phyloP scores from a whole-genome alignment of 352 stramenopile genomes.

The Elongisporangium anandrum region DNA sequence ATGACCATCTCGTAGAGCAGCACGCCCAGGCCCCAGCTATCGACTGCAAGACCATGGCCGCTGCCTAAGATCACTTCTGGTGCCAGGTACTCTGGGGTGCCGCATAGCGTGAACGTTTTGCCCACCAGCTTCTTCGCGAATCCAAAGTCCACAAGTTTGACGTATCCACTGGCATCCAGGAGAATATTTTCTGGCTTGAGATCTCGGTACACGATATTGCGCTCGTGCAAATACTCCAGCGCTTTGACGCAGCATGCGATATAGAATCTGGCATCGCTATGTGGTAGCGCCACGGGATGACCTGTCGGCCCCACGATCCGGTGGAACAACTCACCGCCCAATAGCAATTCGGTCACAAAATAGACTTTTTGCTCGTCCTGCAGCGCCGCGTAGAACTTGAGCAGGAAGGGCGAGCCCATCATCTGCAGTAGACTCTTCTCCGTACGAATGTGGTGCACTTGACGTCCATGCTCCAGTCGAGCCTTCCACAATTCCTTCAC shows the following conservation, averaged over 20 bases:
- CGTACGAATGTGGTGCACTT: slow-evolving; percentile 86
- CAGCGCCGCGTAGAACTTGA: slow-evolving; percentile 58
- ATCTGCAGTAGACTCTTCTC: slow-evolving; percentile 60
- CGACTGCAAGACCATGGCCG: slow-evolving; percentile 36
- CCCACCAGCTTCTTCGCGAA: slow-evolving; percentile 48
- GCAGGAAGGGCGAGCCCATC: slow-evolving; percentile 39
- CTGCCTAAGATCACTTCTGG: slow-evolving; percentile 36
- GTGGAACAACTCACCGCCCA: slow-evolving; percentile 64
- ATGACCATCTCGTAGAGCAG: slow-evolving; percentile 55
- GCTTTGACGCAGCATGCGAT: slow-evolving; percentile 60
- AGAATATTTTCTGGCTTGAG: slow-evolving; percentile 91
- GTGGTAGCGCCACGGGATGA: slow-evolving; percentile 43
- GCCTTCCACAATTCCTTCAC: slow-evolving; percentile 72
- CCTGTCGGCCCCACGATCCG: slow-evolving; percentile 14
- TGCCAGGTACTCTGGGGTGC: slow-evolving; percentile 68
- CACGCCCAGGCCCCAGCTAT: slow-evolving; percentile 51
- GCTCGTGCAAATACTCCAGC: slow-evolving; percentile 41
- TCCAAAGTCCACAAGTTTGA: slow-evolving; percentile 70
- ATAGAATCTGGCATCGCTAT: slow-evolving; percentile 80
- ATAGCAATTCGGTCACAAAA: slow-evolving; percentile 65
- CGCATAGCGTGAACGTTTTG: slow-evolving; percentile 48
- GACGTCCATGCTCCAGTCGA: slow-evolving; percentile 69
- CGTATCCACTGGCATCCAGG: slow-evolving; percentile 58
- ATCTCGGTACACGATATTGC: slow-evolving; percentile 80
- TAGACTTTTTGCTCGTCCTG: slow-evolving; percentile 55